Conservation (phyloP, 139 green algal species). For the Ostreobium quekettii region DNA sequence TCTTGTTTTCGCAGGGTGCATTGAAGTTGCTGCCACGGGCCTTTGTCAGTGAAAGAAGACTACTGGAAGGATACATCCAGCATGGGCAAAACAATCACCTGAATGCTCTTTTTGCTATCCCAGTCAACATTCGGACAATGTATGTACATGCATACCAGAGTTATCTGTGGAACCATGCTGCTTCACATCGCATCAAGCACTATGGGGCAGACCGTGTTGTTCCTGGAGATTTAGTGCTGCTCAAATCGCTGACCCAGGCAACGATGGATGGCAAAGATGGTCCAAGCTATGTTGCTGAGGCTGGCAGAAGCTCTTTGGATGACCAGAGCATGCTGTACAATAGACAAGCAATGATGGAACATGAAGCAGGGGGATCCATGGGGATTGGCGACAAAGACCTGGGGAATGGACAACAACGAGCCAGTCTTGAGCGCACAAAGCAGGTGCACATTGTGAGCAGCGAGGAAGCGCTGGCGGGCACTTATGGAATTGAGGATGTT, state of each 20-base stretch:
- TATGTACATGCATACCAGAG: conserved; percentile 92
- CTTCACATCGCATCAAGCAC: conserved; percentile 43
- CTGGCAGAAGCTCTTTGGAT: too few relatives aligned
- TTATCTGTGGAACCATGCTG: conserved; percentile 78
- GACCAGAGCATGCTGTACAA: too few relatives aligned
- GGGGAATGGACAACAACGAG: too few relatives aligned
- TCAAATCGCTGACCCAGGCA: too few relatives aligned
- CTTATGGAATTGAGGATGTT: conserved; percentile 60
- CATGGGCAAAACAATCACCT: conserved; percentile 20
- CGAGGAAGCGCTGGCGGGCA: conserved; percentile 44
- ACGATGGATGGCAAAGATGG: too few relatives aligned
- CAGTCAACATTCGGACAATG: conserved; percentile 73
- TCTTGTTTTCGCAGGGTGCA: neutral
- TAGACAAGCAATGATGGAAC: too few relatives aligned
- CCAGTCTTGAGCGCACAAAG: too few relatives aligned
- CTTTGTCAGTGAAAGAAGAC: neutral
- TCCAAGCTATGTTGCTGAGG: too few relatives aligned
- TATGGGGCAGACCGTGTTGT: conserved; percentile 31
- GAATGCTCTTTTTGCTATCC: conserved; percentile 46
- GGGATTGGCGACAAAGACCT: too few relatives aligned
- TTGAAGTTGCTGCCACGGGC: neutral
- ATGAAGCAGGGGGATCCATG: too few relatives aligned
- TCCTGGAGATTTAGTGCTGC: too few relatives aligned
- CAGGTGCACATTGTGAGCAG: conserved; percentile 64
- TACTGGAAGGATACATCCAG: conserved; percentile 10